Evolutionary conservation across 83 land plant species (phyloP).

Genomic region (Diphasiastrum complanatum): DNA sequence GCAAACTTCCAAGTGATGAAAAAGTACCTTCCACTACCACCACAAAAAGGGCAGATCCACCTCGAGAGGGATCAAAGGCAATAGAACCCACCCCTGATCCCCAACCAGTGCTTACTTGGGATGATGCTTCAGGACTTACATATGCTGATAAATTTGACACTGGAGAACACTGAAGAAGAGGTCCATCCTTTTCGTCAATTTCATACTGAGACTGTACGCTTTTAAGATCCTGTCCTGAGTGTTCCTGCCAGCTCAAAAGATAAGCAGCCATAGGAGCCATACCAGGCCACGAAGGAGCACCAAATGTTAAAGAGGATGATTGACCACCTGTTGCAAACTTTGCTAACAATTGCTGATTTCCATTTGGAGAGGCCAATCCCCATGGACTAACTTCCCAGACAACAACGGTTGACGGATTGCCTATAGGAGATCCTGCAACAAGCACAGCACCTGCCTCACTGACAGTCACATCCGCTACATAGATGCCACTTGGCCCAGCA

Average conservation of each 20-base stretch:
- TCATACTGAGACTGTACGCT: slow-evolving; percentile 37
- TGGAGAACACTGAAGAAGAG: slow-evolving; percentile 74
- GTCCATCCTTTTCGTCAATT: slow-evolving; percentile 34
- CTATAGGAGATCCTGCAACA: slow-evolving; percentile 95
- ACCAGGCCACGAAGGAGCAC: slow-evolving; percentile 82
- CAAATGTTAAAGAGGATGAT: slow-evolving; percentile 48
- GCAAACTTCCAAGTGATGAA: not conserved
- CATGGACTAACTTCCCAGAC: slow-evolving; percentile 92
- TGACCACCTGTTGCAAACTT: slow-evolving; percentile 40
- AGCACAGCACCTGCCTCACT: slow-evolving; percentile 82
- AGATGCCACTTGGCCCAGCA: slow-evolving; percentile 94
- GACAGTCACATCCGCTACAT: slow-evolving; percentile 88
- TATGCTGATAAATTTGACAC: slow-evolving; percentile 95
- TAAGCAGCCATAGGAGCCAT: slow-evolving; percentile 91
- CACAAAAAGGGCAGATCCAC: slow-evolving; percentile 81
- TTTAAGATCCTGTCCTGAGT: slow-evolving; percentile 41
- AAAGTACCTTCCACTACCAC: slow-evolving; percentile 79
- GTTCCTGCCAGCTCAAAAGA: slow-evolving; percentile 81
- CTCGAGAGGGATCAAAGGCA: slow-evolving; percentile 96
- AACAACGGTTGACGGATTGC: slow-evolving; percentile 95
- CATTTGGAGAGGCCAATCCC: slow-evolving; percentile 43
- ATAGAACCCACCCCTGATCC: slow-evolving; percentile 91
- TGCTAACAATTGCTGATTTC: slow-evolving; percentile 47
- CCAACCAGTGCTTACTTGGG: slow-evolving; percentile 76
- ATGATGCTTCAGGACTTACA: slow-evolving; percentile 77